Conservation (phyloP, 257 asterid genomes). For the Striga asiatica region DNA sequence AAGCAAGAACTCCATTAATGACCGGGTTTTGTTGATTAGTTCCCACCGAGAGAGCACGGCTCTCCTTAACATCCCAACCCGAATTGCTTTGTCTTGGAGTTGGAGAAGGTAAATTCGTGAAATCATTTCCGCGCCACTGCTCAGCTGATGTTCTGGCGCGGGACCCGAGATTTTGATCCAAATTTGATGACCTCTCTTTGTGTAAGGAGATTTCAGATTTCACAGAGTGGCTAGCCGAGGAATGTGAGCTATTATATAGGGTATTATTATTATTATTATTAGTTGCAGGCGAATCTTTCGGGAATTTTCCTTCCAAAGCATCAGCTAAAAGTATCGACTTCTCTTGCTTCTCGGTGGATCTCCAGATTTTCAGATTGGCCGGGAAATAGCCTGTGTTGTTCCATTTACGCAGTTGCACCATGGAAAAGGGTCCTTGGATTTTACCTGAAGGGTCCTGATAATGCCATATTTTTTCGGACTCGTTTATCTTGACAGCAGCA, state of each 20-base stretch:
- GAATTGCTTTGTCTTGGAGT: slow-evolving; percentile 52
- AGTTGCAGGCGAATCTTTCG: slow-evolving; percentile 30
- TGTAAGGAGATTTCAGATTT: no score
- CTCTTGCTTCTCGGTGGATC: slow-evolving; percentile 39
- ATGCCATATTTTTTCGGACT: slow-evolving; percentile 81
- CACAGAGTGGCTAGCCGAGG: slow-evolving; percentile 23
- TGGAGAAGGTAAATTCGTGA: slow-evolving; percentile 60
- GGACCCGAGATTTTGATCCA: neutral
- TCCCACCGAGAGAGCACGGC: slow-evolving; percentile 21
- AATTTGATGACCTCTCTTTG: no score
- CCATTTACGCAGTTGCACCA: slow-evolving; percentile 90
- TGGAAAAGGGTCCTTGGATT: slow-evolving; percentile 89
- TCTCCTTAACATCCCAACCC: slow-evolving; percentile 28
- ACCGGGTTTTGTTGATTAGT: slow-evolving; percentile 22
- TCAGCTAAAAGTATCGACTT: slow-evolving; percentile 55
- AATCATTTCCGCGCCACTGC: slow-evolving; percentile 38
- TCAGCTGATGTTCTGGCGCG: slow-evolving; percentile 20
- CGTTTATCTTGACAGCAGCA: slow-evolving; percentile 48
- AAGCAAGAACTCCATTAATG: slow-evolving; percentile 27
- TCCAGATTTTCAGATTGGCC: slow-evolving; percentile 70
- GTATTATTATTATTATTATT: no score
- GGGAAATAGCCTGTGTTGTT: slow-evolving; percentile 89
- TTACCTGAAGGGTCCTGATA: slow-evolving; percentile 94
- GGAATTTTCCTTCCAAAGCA: slow-evolving; percentile 76
- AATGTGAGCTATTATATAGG: no score